Percentiles rank a stretch among this genome's conserved stretches.
These are phyloP conservation scores for Candida patagonica DNA, from an alignment of 805 yeast species.

Conservation along the genomic window DNA sequence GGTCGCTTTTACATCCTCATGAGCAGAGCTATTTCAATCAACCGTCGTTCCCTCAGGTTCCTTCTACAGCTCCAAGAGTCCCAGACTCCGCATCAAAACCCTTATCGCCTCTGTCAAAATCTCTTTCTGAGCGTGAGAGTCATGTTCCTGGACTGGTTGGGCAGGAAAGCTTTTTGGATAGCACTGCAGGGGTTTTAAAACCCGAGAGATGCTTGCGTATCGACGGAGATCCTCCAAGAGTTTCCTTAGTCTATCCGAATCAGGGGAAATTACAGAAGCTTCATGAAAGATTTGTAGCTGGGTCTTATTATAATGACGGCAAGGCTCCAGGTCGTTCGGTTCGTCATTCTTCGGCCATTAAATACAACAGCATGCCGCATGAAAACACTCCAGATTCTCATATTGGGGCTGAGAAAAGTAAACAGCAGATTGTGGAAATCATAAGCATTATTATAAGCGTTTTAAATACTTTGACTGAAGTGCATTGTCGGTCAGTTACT, in stretches of 20 bases:
- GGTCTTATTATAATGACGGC: too few species aligned
- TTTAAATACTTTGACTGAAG: slow-evolving; percentile 20
- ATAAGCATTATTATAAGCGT: slow-evolving; percentile 20
- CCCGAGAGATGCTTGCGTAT: slow-evolving; percentile 15
- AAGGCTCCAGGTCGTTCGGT: not conserved
- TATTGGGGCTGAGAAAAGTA: not conserved
- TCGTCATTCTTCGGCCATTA: not conserved
- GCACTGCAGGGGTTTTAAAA: slow-evolving; percentile 15
- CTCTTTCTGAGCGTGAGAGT: not conserved
- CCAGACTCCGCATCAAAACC: not conserved
- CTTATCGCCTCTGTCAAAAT: not conserved
- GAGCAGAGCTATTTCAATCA: slow-evolving; percentile 1
- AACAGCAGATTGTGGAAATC: slow-evolving; percentile 19
- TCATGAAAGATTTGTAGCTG: slow-evolving; percentile 15
- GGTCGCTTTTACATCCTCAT: slow-evolving; percentile 16
- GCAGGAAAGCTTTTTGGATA: slow-evolving; percentile 6
- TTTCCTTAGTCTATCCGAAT: slow-evolving; percentile 17
- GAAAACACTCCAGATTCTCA: not conserved
- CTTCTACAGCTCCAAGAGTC: too few species aligned
- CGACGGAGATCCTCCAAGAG: slow-evolving; percentile 13
- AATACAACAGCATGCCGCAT: not conserved
- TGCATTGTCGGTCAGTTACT: slow-evolving; percentile 36
- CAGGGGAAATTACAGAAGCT: slow-evolving; percentile 14
- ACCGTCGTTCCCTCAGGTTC: not conserved
- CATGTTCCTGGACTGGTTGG: too few species aligned